phyloP scores from a whole-genome alignment of 371 early-diverging fungal genomes.

The Syncephalastrum monosporum region DNA sequence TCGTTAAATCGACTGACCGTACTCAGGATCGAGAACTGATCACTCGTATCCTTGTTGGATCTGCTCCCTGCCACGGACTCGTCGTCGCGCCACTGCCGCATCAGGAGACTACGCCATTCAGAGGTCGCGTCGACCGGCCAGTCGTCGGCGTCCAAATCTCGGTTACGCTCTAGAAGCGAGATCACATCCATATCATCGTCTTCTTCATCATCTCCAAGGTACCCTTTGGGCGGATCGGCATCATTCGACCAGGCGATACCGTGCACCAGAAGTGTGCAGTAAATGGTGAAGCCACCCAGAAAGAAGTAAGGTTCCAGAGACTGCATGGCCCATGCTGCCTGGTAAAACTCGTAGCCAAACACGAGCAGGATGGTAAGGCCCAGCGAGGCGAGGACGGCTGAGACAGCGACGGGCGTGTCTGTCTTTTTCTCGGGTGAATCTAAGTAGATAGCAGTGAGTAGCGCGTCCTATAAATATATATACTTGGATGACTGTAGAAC shows the following conservation, averaged over 20 bases:
- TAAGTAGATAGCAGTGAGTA: too few relatives aligned
- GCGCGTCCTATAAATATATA: too few relatives aligned
- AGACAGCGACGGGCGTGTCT: neutral
- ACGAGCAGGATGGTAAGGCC: constrained; percentile 3
- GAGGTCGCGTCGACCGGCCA: constrained; percentile 8
- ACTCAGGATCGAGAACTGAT: too few relatives aligned
- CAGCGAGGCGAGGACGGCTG: neutral
- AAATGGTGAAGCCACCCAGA: constrained; percentile 7
- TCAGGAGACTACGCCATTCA: constrained; percentile 30
- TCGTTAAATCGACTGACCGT: too few relatives aligned
- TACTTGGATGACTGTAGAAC: too few relatives aligned
- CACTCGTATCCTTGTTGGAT: too few relatives aligned
- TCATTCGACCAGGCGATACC: constrained; percentile 9
- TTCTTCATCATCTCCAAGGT: neutral
- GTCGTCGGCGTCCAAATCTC: neutral
- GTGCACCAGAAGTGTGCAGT: constrained; percentile 8
- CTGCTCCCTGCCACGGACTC: too few relatives aligned
- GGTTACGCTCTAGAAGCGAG: constrained; percentile 2
- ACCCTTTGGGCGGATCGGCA: neutral
- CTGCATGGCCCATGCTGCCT: constrained; percentile 13
- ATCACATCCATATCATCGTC: constrained; percentile 8
- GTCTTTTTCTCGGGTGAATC: too few relatives aligned
- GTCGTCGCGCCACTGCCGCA: constrained; percentile 26
- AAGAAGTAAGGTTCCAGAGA: constrained; percentile 13
- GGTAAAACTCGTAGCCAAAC: constrained; percentile 10